Evolutionary conservation across 345 rosid species (phyloP).

Genomic region (Anacardium occidentale): DNA sequence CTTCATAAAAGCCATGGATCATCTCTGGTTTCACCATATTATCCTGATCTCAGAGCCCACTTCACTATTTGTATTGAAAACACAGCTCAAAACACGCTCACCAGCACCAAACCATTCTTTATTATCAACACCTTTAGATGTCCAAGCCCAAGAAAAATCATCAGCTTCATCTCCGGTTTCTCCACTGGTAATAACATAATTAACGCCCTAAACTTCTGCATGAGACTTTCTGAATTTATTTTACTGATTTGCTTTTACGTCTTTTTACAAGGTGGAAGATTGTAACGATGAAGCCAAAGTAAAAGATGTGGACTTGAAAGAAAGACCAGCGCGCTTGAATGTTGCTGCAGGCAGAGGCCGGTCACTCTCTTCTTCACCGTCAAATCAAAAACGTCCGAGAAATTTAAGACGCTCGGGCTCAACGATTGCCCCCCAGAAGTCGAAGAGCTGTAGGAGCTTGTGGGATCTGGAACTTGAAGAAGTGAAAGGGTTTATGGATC

Average conservation of each 20-base stretch:
- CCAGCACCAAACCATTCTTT: slow-evolving; percentile 5
- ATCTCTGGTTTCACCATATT: slow-evolving; percentile 59
- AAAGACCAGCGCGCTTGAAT: slow-evolving; percentile 38
- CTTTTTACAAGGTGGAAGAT: slow-evolving; percentile 22
- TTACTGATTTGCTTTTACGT: background rate
- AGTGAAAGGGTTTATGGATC: slow-evolving; percentile 67
- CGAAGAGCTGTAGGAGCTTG: slow-evolving; percentile 42
- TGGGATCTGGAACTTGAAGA: slow-evolving; percentile 63
- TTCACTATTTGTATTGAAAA: slow-evolving; percentile 17
- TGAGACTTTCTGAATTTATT: background rate
- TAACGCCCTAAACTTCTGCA: background rate
- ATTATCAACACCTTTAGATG: too few species aligned
- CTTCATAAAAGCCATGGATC: slow-evolving; percentile 49
- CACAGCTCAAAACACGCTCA: too few species aligned
- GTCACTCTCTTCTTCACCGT: slow-evolving; percentile 42
- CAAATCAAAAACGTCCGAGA: slow-evolving; percentile 18
- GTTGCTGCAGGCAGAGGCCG: slow-evolving; percentile 22
- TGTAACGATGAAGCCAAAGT: slow-evolving; percentile 11
- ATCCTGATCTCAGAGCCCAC: slow-evolving; percentile 38
- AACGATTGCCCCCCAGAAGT: slow-evolving; percentile 28
- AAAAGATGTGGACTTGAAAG: slow-evolving; percentile 9
- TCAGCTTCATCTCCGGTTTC: background rate
- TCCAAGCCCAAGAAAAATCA: slow-evolving; percentile 14
- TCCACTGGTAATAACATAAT: background rate
- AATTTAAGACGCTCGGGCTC: slow-evolving; percentile 6